A percentile compares a stretch with the other conserved stretches of the same genome.
Conservation (phyloP, 2,329 filamentous ascomycete species). For the Stylonectria norvegica region DNA sequence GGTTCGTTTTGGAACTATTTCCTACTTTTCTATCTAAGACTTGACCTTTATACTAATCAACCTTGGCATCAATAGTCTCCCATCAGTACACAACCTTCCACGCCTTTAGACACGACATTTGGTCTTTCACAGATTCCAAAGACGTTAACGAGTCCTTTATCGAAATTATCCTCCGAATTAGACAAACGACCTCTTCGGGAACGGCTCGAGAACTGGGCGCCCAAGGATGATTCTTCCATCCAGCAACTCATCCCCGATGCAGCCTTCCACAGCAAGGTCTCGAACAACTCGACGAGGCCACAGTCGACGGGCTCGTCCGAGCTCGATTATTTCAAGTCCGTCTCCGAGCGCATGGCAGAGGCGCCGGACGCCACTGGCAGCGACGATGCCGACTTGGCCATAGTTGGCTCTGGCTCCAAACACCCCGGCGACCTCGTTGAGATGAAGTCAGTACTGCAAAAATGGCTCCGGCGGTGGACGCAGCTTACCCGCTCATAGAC, state of each 20-base stretch:
- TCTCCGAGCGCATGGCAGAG: constrained; percentile 22
- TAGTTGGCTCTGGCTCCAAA: constrained; percentile 25
- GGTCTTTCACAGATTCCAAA: constrained; percentile 16
- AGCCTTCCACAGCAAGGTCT: constrained; percentile 24
- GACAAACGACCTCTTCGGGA: constrained; percentile 20
- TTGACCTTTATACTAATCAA: constrained; percentile 3
- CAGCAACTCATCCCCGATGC: constrained; percentile 20
- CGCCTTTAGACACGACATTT: constrained; percentile 4
- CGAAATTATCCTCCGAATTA: not conserved
- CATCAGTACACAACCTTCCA: constrained; percentile 6
- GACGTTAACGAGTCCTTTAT: too few species aligned
- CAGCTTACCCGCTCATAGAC: constrained; percentile 20
- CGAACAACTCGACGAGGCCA: constrained; percentile 32
- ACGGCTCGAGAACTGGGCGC: constrained; percentile 20
- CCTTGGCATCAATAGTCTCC: constrained; percentile 1
- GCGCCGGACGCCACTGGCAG: constrained; percentile 26
- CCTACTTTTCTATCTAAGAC: too few species aligned
- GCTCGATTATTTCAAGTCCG: constrained; percentile 28
- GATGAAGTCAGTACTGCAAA: constrained; percentile 36
- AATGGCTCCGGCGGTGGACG: not conserved
- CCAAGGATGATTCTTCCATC: constrained; percentile 1
- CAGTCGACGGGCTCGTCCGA: constrained; percentile 33
- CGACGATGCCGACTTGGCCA: constrained; percentile 23
- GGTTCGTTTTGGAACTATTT: too few species aligned
- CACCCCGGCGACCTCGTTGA: constrained; percentile 52